These are phyloP conservation scores for Amanita jacksonii DNA, from an alignment of 768 basidiomycete species.

Conservation along the genomic window DNA sequence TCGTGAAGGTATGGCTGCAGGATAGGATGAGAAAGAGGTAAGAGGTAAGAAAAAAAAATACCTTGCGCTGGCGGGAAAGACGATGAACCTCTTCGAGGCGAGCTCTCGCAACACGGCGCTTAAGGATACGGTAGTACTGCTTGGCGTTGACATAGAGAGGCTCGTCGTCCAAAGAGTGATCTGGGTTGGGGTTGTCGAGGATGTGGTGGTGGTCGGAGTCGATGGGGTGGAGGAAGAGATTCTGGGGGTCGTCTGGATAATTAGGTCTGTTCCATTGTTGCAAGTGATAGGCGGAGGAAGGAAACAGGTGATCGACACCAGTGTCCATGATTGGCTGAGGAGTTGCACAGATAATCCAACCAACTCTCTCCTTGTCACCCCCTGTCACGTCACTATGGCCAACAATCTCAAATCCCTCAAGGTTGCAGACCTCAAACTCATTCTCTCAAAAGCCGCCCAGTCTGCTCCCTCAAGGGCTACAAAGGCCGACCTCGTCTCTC, in stretches of 20 bases:
- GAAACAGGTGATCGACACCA: conserved; percentile 51
- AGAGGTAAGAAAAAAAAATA: conserved; percentile 18
- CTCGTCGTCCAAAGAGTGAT: conserved; percentile 72
- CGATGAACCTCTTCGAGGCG: conserved; percentile 91
- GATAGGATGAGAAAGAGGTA: conserved; percentile 7
- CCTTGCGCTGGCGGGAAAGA: conserved; percentile 90
- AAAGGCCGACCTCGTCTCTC: conserved; percentile 59
- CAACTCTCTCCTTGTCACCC: conserved; percentile 11
- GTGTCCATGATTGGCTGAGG: conserved; percentile 38
- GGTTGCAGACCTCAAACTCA: conserved; percentile 58
- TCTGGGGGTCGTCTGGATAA: conserved; percentile 2
- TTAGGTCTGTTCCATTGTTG: conserved; percentile 6
- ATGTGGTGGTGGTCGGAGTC: conserved; percentile 6
- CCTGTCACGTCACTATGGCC: conserved; percentile 16
- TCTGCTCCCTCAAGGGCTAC: conserved; percentile 45
- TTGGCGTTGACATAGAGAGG: conserved; percentile 99
- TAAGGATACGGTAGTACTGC: conserved; percentile 97
- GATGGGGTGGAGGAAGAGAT: conserved; percentile 16
- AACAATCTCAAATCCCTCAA: conserved; percentile 40
- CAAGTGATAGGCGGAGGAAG: conserved; percentile 40
- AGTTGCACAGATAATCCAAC: background rate
- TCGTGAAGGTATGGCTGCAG: conserved; percentile 93
- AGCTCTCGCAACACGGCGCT: conserved; percentile 84
- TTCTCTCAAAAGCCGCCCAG: conserved; percentile 44
- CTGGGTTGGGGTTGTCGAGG: conserved; percentile 16